These are phyloP conservation scores for Tetrapisispora iriomotensis DNA, from an alignment of 805 yeast species.

Conservation along the genomic window DNA sequence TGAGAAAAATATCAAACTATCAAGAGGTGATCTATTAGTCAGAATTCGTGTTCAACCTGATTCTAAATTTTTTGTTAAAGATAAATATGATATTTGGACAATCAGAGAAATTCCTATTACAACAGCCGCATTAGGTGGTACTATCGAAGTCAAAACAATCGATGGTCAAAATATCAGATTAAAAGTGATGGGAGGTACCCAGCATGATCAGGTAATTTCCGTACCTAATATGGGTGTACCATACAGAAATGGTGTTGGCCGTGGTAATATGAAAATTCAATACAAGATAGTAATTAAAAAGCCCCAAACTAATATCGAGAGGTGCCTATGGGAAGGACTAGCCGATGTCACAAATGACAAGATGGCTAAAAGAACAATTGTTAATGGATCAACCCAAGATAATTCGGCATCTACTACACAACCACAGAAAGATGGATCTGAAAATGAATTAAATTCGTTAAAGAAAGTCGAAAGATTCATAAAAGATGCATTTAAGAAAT, in stretches of 20 bases:
- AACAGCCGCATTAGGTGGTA: constrained; percentile 94
- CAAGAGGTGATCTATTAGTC: constrained; percentile 82
- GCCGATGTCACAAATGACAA: constrained; percentile 84
- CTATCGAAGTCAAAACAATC: constrained; percentile 80
- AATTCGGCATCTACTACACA: too few relatives aligned
- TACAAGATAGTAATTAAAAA: constrained; percentile 61
- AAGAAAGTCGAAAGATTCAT: constrained; percentile 50
- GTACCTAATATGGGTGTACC: constrained; percentile 89
- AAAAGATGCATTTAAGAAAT: constrained; percentile 46
- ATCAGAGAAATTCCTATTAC: constrained; percentile 74
- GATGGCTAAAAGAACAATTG: constrained; percentile 54
- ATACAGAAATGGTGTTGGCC: constrained; percentile 31
- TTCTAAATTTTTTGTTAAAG: constrained; percentile 53
- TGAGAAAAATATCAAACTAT: constrained; percentile 42
- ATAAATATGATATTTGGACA: constrained; percentile 52
- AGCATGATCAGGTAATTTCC: constrained; percentile 59
- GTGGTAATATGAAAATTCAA: constrained; percentile 76
- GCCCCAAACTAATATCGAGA: constrained; percentile 77
- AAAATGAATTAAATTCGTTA: constrained; percentile 27
- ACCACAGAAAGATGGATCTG: constrained; percentile 17
- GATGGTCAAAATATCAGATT: constrained; percentile 69
- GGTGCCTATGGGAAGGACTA: constrained; percentile 81
- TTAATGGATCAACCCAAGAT: constrained; percentile 1
- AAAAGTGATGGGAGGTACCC: constrained; percentile 78
- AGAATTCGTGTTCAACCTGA: constrained; percentile 73